These are phyloP conservation scores for Zelonia costaricensis DNA, from an alignment of 208 protist species.

Conservation along the genomic window DNA sequence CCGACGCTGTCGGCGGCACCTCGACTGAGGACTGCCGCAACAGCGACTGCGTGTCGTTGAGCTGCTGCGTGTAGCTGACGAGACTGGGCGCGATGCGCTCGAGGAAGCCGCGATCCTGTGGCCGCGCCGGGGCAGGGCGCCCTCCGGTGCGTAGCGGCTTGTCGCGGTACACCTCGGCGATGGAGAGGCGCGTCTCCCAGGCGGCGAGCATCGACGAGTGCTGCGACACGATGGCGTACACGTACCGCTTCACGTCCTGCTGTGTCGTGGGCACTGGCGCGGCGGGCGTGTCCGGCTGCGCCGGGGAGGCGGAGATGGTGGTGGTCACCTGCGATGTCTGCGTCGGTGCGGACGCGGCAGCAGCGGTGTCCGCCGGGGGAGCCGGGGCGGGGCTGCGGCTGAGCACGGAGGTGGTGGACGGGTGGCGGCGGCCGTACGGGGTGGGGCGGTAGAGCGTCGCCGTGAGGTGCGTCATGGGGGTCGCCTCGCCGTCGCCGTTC, in stretches of 20 bases:
- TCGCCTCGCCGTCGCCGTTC: background rate
- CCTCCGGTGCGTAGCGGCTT: conserved; percentile 36
- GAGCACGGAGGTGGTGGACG: conserved; percentile 2
- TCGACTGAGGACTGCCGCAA: conserved; percentile 14
- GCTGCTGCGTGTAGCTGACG: conserved; percentile 11
- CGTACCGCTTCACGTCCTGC: conserved; percentile 34
- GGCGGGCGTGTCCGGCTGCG: background rate
- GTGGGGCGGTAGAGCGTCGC: background rate
- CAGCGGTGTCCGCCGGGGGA: no score
- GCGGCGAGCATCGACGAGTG: conserved; percentile 22
- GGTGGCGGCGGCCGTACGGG: conserved; percentile 11
- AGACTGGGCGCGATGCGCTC: conserved; percentile 20
- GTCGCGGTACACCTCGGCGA: conserved; percentile 38
- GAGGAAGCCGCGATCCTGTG: conserved; percentile 33
- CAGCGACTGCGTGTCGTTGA: conserved; percentile 26
- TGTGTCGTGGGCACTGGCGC: conserved; percentile 6
- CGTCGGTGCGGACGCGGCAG: background rate
- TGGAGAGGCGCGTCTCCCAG: conserved; percentile 32
- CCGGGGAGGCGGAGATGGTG: conserved; percentile 4
- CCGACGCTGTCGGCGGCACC: conserved; percentile 9
- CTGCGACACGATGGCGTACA: conserved; percentile 25
- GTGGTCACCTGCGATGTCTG: conserved; percentile 1
- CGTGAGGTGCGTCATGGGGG: background rate
- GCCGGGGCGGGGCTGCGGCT: background rate
- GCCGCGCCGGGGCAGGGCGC: conserved; percentile 26